phyloP scores from a whole-genome alignment of 768 basidiomycete species.

The Mrakia frigida region DNA sequence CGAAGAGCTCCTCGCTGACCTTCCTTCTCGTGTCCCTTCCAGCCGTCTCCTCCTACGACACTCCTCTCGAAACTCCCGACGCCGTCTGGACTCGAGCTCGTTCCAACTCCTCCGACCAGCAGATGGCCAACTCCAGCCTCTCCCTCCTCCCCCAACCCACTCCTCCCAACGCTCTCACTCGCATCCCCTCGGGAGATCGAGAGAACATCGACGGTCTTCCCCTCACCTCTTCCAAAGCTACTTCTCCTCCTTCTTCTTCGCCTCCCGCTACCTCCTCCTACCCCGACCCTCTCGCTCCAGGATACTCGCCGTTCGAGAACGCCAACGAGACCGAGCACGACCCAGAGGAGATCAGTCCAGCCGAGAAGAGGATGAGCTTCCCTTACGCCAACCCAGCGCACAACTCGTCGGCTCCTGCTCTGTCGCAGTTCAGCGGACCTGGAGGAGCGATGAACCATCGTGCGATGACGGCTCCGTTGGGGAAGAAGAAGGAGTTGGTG shows the following conservation, averaged over 20 bases:
- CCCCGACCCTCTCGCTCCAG: slow-evolving; percentile 50
- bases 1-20: neutral
- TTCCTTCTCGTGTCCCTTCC: neutral
- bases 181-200: slow-evolving; percentile 75
- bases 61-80: slow-evolving; percentile 51
- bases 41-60: slow-evolving; percentile 35
- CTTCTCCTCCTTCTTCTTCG: slow-evolving; percentile 28
- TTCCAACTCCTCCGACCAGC: slow-evolving; percentile 71
- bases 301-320: slow-evolving; percentile 54
- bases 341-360: slow-evolving; percentile 3
- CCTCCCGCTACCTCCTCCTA: slow-evolving; percentile 34
- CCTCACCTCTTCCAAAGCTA: slow-evolving; percentile 32
- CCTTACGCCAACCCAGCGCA: slow-evolving; percentile 70
- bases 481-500: slow-evolving; percentile 66
- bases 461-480: slow-evolving; percentile 47
- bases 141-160: slow-evolving; percentile 50
- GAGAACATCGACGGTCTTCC: slow-evolving; percentile 70
- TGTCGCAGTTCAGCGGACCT: slow-evolving; percentile 51
- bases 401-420: slow-evolving; percentile 83
- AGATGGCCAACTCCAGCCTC: slow-evolving; percentile 49
- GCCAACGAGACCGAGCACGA: neutral
- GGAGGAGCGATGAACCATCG: slow-evolving; percentile 35
- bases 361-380: slow-evolving; percentile 41
- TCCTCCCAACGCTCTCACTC: slow-evolving; percentile 68
- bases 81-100: slow-evolving; percentile 51